Base-by-base conservation (phyloP, 176 grass and related monocot genomes). In the Raddia distichophylla region DNA sequence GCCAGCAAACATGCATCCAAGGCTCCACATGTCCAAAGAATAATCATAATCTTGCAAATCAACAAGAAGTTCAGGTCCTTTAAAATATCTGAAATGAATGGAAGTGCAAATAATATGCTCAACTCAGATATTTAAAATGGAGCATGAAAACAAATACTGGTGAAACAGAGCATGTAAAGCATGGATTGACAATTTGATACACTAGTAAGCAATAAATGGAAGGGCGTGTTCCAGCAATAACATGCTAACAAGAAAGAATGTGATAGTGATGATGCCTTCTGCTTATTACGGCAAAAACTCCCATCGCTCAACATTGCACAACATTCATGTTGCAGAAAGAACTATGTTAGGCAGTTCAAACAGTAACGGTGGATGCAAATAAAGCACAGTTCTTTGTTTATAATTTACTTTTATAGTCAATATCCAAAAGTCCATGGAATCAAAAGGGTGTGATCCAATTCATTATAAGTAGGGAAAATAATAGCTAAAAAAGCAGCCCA, bases 1-100 rank as follows among this genome's bases (percentile, higher is more conserved):
- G 85, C 94, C 92, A 84, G 94, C 92, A 94, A 97, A 92, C 94
- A 97, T 97, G 87, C 92, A 97, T 22, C 94, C 94, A 75, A 97
- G 92, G 53, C 94, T 94, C 92, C 94, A 97, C 90, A 97, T 90
- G 79, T 97, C 94, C 52, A 97, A 79, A 50, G 92, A 92, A 67
- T 97, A 97, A 83, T 97, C 94, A 46, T 97, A 97, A 84, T 97
- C 94, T 90, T 92, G 92, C 72, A 94, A 91, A 81, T 97, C 92
- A 81, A 94, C 94, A 47, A 97, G 92, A 66, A 97, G 91, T 60
- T 97, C 92, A 83, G 94, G 94, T 20, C 94, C 94, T 80, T 97
- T 94, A 55, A 94, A 97, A 87, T 97, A 97, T 69, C 92, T 97
- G 69, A 40, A 75, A 70, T 97, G 69, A 40, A 75, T 74, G 14